Percentiles rank a stretch among this genome's conserved stretches.
phyloP scores from a whole-genome alignment of 2,329 filamentous ascomycete species.

The Colletotrichum agaves region DNA sequence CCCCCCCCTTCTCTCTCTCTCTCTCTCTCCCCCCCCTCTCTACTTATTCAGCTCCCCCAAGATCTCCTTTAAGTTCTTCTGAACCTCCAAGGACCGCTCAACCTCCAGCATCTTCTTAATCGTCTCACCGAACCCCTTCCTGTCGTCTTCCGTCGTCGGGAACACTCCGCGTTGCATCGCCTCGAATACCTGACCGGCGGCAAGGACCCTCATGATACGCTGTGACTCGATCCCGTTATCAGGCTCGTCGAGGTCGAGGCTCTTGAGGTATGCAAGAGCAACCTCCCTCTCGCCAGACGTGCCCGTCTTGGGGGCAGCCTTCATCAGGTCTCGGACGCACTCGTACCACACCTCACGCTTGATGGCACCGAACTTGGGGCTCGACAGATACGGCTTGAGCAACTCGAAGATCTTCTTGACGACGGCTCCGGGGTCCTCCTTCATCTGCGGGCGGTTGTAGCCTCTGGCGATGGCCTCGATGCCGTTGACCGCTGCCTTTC shows the following conservation, averaged over 20 bases:
- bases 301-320: conserved; percentile 46
- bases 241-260: conserved; percentile 57
- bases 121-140: conserved; percentile 42
- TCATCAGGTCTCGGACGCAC: conserved; percentile 59
- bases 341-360: conserved; percentile 65
- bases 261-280: conserved; percentile 54
- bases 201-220: conserved; percentile 58
- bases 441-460: conserved; percentile 57
- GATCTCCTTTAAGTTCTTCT: conserved; percentile 54
- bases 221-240: conserved; percentile 64
- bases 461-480: conserved; percentile 62
- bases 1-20: background rate
- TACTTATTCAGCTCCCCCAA: conserved; percentile 44
- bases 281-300: conserved; percentile 37
- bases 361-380: conserved; percentile 52
- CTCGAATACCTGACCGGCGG: conserved; percentile 54
- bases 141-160: conserved; percentile 37
- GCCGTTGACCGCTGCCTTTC: conserved; percentile 59
- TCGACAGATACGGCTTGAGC: conserved; percentile 54
- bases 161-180: conserved; percentile 57
- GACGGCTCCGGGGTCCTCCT: conserved; percentile 49
- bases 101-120: conserved; percentile 48
- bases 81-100: conserved; percentile 59
- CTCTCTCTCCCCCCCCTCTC: background rate
- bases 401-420: conserved; percentile 53